Percentiles rank a stretch among this genome's conserved stretches.
Conservation (phyloP, 495 filamentous ascomycete species). For the Penicillium psychrofluorescens region DNA sequence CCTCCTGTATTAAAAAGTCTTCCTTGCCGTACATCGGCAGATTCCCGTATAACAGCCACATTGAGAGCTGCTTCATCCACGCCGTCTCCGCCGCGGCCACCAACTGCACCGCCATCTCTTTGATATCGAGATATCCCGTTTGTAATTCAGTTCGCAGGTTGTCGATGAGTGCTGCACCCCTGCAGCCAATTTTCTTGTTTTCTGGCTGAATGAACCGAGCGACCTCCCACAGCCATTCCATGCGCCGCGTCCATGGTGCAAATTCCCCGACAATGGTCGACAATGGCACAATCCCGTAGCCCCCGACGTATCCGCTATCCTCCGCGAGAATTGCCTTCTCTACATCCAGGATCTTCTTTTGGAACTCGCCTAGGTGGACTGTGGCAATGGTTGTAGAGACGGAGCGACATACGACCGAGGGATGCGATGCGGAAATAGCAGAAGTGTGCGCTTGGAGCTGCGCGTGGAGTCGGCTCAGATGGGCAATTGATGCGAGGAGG, state of each 20-base stretch:
- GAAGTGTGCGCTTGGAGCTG: constrained; percentile 55
- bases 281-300: constrained; percentile 85
- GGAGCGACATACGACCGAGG: constrained; percentile 75
- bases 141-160: constrained; percentile 62
- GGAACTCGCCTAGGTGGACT: constrained; percentile 69
- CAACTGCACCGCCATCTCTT: constrained; percentile 61
- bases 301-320: constrained; percentile 70
- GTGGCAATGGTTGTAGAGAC: constrained; percentile 75
- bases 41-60: constrained; percentile 84
- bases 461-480: constrained; percentile 69
- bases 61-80: constrained; percentile 83
- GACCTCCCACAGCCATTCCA: constrained; percentile 83
- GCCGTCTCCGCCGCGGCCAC: constrained; percentile 74
- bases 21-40: constrained; percentile 61
- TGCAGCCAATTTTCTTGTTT: constrained; percentile 28
- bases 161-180: constrained; percentile 68
- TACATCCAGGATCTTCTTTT: constrained; percentile 74
- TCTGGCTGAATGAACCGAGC: constrained; percentile 53
- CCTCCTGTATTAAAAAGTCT: constrained; percentile 75
- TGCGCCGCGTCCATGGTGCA: constrained; percentile 68
- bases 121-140: constrained; percentile 86
- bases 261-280: constrained; percentile 80
- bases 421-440: constrained; percentile 59
- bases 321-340: constrained; percentile 67
- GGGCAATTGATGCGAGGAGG: constrained; percentile 67